Evolutionary conservation across 495 filamentous ascomycete species (phyloP), one percentile per base, ranked within the genome.

Genomic region (Cryomyces minteri): DNA sequence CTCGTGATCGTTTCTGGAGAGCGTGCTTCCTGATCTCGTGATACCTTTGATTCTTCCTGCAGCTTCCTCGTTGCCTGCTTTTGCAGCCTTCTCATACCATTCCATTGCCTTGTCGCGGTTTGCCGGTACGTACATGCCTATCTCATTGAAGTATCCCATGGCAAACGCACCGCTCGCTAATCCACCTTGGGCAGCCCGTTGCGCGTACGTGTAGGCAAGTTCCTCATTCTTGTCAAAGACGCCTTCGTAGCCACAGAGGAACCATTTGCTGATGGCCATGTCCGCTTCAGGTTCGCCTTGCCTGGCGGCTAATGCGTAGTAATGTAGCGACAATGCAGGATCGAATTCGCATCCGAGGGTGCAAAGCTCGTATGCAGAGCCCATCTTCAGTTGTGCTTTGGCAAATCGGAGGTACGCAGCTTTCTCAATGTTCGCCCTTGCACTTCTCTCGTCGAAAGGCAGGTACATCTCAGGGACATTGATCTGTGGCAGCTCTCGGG

Each of bases 231-330:
- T 96, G 37, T 83, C 74, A 57, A 98, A 95, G 5, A 87, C 69
- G 28, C 76, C 76, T 57, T 96, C 88, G 51, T 87, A 84, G 6
- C 90, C 90, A 55, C 90, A 95, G 29, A 98, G 69, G 62, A 96
- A 96, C 90, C 90, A 98, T 62, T 95, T 92, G 57, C 88, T 95
- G 48, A 98, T 88, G 28, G 87, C 85, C 73, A 98, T 86, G 43
- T 94, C 84, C 0, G 88, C 90, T 55, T 96, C 90, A 0, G 83
- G 64, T 53, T 95, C 86, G 6, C 77, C 77, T 62, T 96, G 92
- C 37, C 82, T 77, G 4, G 90, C 80, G 14, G 90, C 92, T 37
- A 98, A 71, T 44, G 84, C 86, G 58, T 95, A 94, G 61, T 98
- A 98, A 53, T 98, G 90, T 47, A 98, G 62, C 4, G 88, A 95